Evolutionary conservation across 108 stramenopile species (phyloP).

Genomic region (Cylindrotheca closterium): DNA sequence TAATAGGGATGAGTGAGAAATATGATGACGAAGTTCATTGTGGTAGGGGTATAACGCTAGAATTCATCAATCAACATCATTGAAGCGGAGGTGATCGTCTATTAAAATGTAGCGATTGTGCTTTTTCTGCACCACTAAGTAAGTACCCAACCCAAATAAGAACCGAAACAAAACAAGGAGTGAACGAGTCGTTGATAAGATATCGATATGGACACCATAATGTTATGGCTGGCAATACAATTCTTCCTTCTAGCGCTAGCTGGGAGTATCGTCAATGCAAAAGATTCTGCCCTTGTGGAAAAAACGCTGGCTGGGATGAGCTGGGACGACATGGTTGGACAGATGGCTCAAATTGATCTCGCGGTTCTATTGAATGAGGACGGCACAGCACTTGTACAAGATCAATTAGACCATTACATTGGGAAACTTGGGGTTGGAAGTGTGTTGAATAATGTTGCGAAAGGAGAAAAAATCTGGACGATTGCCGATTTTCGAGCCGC

Average conservation of each 20-base stretch:
- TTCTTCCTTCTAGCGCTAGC: too few species aligned
- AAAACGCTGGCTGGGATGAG: slow-evolving; percentile 29
- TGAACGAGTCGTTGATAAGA: too few species aligned
- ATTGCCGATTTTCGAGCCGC: slow-evolving; percentile 37
- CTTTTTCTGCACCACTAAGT: neutral
- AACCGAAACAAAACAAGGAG: too few species aligned
- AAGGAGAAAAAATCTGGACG: slow-evolving; percentile 21
- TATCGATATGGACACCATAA: neutral
- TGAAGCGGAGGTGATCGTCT: too few species aligned
- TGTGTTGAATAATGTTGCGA: slow-evolving; percentile 35
- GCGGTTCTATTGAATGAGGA: slow-evolving; percentile 38
- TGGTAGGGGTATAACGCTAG: too few species aligned
- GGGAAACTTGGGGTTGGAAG: slow-evolving; percentile 53
- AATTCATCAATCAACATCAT: too few species aligned
- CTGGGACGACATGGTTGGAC: slow-evolving; percentile 47
- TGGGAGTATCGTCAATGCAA: too few species aligned
- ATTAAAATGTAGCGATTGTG: neutral
- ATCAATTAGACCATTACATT: slow-evolving; percentile 36
- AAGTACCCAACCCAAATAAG: too few species aligned
- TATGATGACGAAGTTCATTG: too few species aligned
- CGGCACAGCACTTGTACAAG: slow-evolving; percentile 8
- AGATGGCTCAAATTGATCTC: slow-evolving; percentile 65
- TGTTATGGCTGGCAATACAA: neutral
- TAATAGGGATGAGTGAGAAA: too few species aligned
- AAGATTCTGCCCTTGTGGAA: slow-evolving; percentile 19